phyloP scores from a whole-genome alignment of 1,139 yeast species.

The Kodamaea arcana region DNA sequence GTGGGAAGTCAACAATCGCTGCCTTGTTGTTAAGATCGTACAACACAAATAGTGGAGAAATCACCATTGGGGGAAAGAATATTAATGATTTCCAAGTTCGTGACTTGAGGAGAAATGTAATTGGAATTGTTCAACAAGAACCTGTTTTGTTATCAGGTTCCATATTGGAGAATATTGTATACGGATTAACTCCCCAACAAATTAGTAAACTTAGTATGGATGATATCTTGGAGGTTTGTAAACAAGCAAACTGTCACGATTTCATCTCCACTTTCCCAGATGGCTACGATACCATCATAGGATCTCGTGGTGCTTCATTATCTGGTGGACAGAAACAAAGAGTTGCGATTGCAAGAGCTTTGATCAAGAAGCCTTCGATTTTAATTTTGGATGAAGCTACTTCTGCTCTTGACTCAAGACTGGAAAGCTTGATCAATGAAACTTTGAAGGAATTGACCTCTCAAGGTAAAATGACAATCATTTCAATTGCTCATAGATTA shows the following conservation, averaged over 20 bases:
- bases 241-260: constrained; percentile 55
- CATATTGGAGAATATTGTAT: constrained; percentile 72
- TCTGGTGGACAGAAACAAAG: constrained; percentile 92
- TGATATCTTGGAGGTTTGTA: constrained; percentile 39
- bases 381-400: constrained; percentile 76
- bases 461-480: constrained; percentile 71
- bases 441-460: constrained; percentile 50
- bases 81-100: constrained; percentile 63
- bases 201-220: constrained; percentile 37
- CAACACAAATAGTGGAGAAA: constrained; percentile 51
- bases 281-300: constrained; percentile 51
- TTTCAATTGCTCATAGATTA: constrained; percentile 88
- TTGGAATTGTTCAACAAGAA: constrained; percentile 88
- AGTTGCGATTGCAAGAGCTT: constrained; percentile 81
- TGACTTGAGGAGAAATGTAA: constrained; percentile 60
- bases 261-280: constrained; percentile 49
- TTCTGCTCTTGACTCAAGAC: constrained; percentile 71
- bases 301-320: constrained; percentile 54
- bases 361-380: constrained; percentile 59
- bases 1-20: constrained; percentile 86
- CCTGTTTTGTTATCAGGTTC: constrained; percentile 79
- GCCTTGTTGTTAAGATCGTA: constrained; percentile 71
- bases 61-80: constrained; percentile 63
- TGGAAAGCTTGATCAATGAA: constrained; percentile 64
- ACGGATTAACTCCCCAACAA: constrained; percentile 62